These are phyloP conservation scores for Casuarina equisetifolia DNA, from an alignment of 306 rosid genomes.

Conservation along the genomic window DNA sequence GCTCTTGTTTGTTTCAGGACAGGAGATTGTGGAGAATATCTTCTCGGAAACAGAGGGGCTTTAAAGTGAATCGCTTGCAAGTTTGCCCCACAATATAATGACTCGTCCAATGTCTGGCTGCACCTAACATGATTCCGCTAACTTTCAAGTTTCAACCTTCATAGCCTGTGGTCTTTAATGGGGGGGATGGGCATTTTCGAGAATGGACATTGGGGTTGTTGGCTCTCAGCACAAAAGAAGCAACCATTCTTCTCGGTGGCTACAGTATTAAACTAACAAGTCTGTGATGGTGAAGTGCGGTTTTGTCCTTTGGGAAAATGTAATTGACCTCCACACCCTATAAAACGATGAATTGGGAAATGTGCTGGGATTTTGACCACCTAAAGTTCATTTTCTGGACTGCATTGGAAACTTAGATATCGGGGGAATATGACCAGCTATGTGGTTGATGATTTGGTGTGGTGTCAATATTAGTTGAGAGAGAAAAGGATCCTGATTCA, in stretches of 20 bases:
- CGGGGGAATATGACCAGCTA: neutral
- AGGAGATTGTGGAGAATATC: neutral
- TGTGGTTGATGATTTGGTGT: constrained; percentile 8
- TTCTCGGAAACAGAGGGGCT: neutral
- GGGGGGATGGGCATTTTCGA: neutral
- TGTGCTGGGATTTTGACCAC: neutral
- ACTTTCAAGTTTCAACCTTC: constrained; percentile 13
- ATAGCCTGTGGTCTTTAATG: neutral
- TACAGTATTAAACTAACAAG: too few relatives aligned
- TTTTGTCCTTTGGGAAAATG: neutral
- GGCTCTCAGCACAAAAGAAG: neutral
- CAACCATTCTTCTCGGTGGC: neutral
- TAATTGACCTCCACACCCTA: neutral
- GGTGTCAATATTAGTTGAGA: neutral
- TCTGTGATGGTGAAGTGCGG: too few relatives aligned
- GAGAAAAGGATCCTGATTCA: neutral
- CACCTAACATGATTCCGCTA: constrained; percentile 21
- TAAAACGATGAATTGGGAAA: neutral
- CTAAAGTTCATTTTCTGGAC: constrained; percentile 1
- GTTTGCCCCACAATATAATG: neutral
- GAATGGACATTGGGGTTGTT: neutral
- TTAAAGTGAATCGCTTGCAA: neutral
- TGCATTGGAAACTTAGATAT: neutral
- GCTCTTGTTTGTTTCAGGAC: neutral
- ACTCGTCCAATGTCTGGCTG: neutral